These are phyloP conservation scores for Fonsecaea nubica DNA, from an alignment of 2,329 filamentous ascomycete genomes.

Conservation along the genomic window DNA sequence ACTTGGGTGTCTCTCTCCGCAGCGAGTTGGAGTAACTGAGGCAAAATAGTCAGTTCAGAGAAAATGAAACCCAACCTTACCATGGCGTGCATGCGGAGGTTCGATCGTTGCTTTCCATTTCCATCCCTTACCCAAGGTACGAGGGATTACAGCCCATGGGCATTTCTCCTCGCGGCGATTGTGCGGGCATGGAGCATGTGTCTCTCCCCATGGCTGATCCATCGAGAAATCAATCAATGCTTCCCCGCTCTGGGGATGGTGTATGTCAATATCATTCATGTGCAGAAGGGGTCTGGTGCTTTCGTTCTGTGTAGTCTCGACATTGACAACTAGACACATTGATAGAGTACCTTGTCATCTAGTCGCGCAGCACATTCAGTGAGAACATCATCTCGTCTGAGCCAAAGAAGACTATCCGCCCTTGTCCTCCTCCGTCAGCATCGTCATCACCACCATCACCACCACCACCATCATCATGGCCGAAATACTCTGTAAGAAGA, in stretches of 20 bases:
- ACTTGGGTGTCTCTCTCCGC: constrained; percentile 1
- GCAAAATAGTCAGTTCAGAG: no score
- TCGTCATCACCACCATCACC: neutral
- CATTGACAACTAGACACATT: neutral
- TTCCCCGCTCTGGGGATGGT: constrained; percentile 8
- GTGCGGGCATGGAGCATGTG: neutral
- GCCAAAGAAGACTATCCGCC: no score
- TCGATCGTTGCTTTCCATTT: neutral
- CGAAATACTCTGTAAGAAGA: constrained; percentile 18
- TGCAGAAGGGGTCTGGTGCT: no score
- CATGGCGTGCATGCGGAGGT: constrained; percentile 12
- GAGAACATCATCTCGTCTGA: no score
- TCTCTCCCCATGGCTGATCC: neutral
- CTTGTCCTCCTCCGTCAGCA: no score
- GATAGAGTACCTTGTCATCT: neutral
- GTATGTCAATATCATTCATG: neutral
- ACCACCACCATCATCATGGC: neutral
- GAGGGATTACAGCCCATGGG: no score
- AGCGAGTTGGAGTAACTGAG: constrained; percentile 10
- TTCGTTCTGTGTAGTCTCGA: no score
- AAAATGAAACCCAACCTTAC: no score
- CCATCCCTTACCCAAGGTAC: no score
- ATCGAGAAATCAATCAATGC: neutral
- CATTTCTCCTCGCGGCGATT: constrained; percentile 16
- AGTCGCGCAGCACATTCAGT: neutral